A percentile compares a stretch with the other conserved stretches of the same genome.
Evolutionary conservation across 345 rosid species (phyloP).

Genomic region (Syzygium aqueum): DNA sequence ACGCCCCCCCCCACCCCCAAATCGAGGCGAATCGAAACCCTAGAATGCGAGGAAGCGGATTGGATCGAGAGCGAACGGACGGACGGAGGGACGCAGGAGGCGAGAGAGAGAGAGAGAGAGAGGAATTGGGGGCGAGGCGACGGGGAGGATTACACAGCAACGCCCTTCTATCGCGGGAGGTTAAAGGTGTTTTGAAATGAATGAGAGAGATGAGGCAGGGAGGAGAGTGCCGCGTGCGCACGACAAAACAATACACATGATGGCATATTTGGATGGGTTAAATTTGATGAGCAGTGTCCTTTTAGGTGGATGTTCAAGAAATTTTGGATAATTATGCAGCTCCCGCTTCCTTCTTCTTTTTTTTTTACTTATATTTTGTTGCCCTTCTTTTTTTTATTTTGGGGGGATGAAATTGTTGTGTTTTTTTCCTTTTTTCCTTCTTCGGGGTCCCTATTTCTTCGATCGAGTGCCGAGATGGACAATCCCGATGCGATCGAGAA

Average conservation of each 20-base stretch:
- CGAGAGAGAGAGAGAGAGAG: background rate
- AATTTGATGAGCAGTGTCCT: background rate
- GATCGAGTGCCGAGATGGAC: background rate
- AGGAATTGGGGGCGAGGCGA: background rate
- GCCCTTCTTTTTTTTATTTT: background rate
- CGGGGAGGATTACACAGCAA: background rate
- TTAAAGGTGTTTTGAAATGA: background rate
- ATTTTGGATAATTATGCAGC: background rate
- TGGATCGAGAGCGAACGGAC: background rate
- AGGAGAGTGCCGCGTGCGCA: background rate
- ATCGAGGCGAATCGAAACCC: background rate
- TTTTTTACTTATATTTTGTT: background rate
- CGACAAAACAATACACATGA: background rate
- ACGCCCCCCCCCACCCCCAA: background rate
- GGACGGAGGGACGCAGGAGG: background rate
- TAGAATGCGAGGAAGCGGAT: background rate
- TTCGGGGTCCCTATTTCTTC: background rate
- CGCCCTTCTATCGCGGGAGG: background rate
- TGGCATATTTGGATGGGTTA: background rate
- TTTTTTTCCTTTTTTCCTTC: background rate
- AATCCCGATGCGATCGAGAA: accelerated
- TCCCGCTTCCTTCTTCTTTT: accelerated
- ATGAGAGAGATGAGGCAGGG: background rate
- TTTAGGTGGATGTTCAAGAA: background rate
- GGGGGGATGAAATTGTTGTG: background rate